phyloP scores from a whole-genome alignment of 139 green algal species.

The Chlorella sp. region DNA sequence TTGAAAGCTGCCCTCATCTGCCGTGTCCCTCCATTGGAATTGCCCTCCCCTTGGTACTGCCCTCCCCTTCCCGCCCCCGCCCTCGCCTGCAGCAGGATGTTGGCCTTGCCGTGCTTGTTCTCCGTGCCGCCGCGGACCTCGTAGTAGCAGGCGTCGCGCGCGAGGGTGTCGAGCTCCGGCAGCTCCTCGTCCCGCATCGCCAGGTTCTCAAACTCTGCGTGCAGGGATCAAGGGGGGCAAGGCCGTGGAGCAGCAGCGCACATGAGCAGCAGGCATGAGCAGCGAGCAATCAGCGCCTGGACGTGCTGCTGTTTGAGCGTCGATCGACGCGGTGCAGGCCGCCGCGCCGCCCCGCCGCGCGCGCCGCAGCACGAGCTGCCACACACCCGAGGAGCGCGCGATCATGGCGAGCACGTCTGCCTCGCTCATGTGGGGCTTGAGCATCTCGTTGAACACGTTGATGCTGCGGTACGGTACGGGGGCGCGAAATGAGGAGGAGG shows the following conservation, averaged over 20 bases:
- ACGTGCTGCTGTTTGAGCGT: neutral
- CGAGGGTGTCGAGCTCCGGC: constrained; percentile 85
- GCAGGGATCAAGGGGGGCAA: neutral
- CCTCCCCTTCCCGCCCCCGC: too few relatives aligned
- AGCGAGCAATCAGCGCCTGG: too few relatives aligned
- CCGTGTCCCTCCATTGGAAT: too few relatives aligned
- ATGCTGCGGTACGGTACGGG: too few relatives aligned
- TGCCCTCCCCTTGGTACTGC: too few relatives aligned
- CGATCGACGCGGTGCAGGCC: neutral
- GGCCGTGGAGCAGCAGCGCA: neutral
- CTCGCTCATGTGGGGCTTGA: constrained; percentile 84
- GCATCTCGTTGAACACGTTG: constrained; percentile 82
- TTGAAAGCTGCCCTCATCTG: too few relatives aligned
- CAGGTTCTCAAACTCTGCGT: constrained; percentile 94
- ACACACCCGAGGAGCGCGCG: constrained; percentile 54
- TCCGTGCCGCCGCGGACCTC: constrained; percentile 78
- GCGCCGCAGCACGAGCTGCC: neutral
- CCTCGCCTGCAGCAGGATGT: constrained; percentile 82
- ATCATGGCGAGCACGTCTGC: constrained; percentile 84
- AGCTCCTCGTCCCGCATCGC: constrained; percentile 95
- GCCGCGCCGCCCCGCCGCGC: neutral
- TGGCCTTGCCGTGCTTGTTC: constrained; percentile 91
- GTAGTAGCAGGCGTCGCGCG: constrained; percentile 58
- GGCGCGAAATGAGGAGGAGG: too few relatives aligned
- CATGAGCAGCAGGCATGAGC: too few relatives aligned